Conservation (phyloP, 1,284 basidiomycete species). For the Ganoderma resinaceum region DNA sequence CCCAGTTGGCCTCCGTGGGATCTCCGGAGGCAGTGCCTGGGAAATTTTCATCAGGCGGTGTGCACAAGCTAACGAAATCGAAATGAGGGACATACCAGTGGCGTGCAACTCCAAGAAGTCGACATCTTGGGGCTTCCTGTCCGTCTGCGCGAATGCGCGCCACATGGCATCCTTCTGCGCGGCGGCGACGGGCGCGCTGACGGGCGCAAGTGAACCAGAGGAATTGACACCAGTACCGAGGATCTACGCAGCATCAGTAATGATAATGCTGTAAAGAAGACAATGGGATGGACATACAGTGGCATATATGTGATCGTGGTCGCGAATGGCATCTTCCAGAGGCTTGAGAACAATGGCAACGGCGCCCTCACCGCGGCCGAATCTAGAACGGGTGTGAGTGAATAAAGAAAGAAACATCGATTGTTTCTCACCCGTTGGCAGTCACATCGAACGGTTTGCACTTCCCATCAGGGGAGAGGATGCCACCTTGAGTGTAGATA, state of each 20-base stretch:
- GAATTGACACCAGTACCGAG: constrained; percentile 49
- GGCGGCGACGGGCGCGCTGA: constrained; percentile 46
- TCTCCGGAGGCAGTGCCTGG: constrained; percentile 54
- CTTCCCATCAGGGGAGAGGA: constrained; percentile 53
- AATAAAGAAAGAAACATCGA: background rate
- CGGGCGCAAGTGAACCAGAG: constrained; percentile 44
- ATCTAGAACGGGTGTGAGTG: constrained; percentile 22
- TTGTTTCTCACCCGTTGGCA: constrained; percentile 48
- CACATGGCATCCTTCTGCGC: constrained; percentile 46
- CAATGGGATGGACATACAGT: constrained; percentile 23
- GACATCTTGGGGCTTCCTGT: constrained; percentile 44
- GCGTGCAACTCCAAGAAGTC: constrained; percentile 50
- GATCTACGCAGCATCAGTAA: constrained; percentile 38
- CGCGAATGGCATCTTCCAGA: constrained; percentile 35
- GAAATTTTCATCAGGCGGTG: background rate
- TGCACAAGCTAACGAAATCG: background rate
- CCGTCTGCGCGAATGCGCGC: constrained; percentile 40
- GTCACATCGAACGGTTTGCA: constrained; percentile 57
- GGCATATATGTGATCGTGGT: constrained; percentile 40
- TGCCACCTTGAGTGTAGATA: constrained; percentile 44
- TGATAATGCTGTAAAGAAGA: background rate
- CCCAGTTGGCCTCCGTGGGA: constrained; percentile 57
- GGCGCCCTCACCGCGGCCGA: constrained; percentile 36
- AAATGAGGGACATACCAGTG: constrained; percentile 3
- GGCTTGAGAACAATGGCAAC: constrained; percentile 40